These are phyloP conservation scores for Acacia crassicarpa DNA, from an alignment of 306 rosid species.

Conservation along the genomic window DNA sequence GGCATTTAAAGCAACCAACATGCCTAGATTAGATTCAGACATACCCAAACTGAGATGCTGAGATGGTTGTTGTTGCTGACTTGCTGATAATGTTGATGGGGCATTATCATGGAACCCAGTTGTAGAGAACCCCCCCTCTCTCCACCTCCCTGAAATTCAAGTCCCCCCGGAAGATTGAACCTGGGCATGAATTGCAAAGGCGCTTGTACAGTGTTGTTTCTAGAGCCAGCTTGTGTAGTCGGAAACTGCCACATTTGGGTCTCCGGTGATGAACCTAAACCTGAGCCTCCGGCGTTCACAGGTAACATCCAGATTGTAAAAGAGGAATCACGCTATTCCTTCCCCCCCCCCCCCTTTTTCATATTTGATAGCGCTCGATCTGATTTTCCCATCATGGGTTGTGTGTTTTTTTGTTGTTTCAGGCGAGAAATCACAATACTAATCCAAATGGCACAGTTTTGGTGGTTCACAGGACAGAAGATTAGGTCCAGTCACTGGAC, in stretches of 20 bases:
- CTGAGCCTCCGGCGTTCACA: constrained; percentile 44
- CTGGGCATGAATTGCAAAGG: constrained; percentile 77
- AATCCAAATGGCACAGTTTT: too few species aligned
- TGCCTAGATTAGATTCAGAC: constrained; percentile 85
- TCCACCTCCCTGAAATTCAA: constrained; percentile 63
- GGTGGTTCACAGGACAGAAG: too few species aligned
- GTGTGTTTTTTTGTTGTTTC: too few species aligned
- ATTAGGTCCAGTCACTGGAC: too few species aligned
- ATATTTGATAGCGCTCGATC: too few species aligned
- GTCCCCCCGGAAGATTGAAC: constrained; percentile 53
- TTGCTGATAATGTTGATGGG: constrained; percentile 50
- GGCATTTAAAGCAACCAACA: constrained; percentile 84
- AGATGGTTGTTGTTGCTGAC: constrained; percentile 43
- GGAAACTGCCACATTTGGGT: constrained; percentile 87
- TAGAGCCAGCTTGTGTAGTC: constrained; percentile 27
- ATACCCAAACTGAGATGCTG: constrained; percentile 72
- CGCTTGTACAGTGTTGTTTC: constrained; percentile 51
- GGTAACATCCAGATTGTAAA: constrained; percentile 95
- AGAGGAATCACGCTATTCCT: too few species aligned
- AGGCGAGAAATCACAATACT: too few species aligned
- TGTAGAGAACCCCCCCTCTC: constrained; percentile 55
- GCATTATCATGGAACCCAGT: constrained; percentile 78
- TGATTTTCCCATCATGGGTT: too few species aligned
- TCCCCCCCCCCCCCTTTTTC: too few species aligned
- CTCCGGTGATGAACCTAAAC: constrained; percentile 43